Evolutionary conservation across 495 filamentous ascomycete genomes (phyloP).

Genomic region (Aspergillus nanangensis): DNA sequence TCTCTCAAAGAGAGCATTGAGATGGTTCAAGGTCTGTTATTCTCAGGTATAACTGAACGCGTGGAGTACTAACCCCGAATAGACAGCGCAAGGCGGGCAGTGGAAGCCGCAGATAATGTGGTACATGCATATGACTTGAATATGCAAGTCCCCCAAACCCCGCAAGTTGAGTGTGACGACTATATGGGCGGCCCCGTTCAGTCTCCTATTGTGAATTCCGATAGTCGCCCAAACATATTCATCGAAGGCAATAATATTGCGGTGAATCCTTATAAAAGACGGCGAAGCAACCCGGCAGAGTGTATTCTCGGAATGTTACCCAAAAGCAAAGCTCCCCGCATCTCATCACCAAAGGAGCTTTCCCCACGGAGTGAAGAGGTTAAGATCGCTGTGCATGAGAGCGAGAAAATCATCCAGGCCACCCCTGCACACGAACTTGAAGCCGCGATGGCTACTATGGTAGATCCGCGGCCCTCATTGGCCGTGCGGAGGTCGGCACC

Average conservation of each 20-base stretch:
- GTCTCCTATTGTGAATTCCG: slow-evolving; percentile 14
- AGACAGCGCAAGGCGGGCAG: slow-evolving; percentile 71
- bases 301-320: slow-evolving; percentile 22
- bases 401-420: slow-evolving; percentile 41
- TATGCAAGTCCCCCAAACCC: slow-evolving; percentile 71
- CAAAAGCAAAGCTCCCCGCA: slow-evolving; percentile 36
- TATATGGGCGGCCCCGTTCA: slow-evolving; percentile 21
- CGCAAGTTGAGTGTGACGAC: slow-evolving; percentile 35
- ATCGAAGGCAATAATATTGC: slow-evolving; percentile 43
- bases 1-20: slow-evolving; percentile 70
- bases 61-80: slow-evolving; percentile 9
- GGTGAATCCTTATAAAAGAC: slow-evolving; percentile 46
- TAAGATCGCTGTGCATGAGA: slow-evolving; percentile 47
- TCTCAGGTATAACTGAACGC: background rate
- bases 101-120: slow-evolving; percentile 81
- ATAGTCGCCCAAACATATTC: slow-evolving; percentile 35
- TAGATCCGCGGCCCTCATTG: slow-evolving; percentile 37
- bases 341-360: slow-evolving; percentile 32
- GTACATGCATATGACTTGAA: slow-evolving; percentile 85
- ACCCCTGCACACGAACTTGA: slow-evolving; percentile 36
- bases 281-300: slow-evolving; percentile 41
- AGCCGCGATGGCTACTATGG: slow-evolving; percentile 39
- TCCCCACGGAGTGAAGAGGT: slow-evolving; percentile 48
- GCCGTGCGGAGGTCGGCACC: slow-evolving; percentile 38
- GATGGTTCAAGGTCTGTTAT: slow-evolving; percentile 53